A percentile compares a stretch with the other conserved stretches of the same genome.
These are phyloP conservation scores for Spencermartinsiella ligniputridi DNA, from an alignment of 1,139 yeast genomes.

Conservation along the genomic window DNA sequence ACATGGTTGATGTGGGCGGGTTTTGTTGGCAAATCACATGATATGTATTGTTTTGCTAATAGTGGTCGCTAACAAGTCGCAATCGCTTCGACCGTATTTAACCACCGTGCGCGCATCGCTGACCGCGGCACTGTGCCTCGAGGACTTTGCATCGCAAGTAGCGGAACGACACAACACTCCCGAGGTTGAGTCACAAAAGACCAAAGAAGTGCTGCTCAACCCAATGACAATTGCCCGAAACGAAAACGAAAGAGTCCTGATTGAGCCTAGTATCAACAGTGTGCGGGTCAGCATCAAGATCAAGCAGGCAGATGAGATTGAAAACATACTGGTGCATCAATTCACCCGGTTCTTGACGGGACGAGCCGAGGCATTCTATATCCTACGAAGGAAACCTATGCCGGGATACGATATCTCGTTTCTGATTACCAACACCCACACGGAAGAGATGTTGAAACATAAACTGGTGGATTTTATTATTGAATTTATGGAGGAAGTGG, in stretches of 20 bases:
- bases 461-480: slow-evolving; percentile 94
- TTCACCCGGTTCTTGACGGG: slow-evolving; percentile 90
- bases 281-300: slow-evolving; percentile 81
- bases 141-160: slow-evolving; percentile 90
- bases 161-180: slow-evolving; percentile 98
- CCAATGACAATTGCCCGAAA: slow-evolving; percentile 91
- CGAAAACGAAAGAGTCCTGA: slow-evolving; percentile 86
- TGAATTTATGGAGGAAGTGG: slow-evolving; percentile 99
- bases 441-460: slow-evolving; percentile 92
- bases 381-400: slow-evolving; percentile 86
- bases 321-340: slow-evolving; percentile 86
- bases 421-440: slow-evolving; percentile 87
- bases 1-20: too few relatives aligned
- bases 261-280: slow-evolving; percentile 91
- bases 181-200: slow-evolving; percentile 79
- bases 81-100: slow-evolving; percentile 91
- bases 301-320: slow-evolving; percentile 97
- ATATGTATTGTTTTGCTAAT: too few relatives aligned
- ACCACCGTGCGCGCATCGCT: slow-evolving; percentile 91
- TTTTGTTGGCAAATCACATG: too few relatives aligned
- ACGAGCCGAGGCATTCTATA: slow-evolving; percentile 91
- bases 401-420: slow-evolving; percentile 91
- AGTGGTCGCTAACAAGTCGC: slow-evolving; percentile 42
- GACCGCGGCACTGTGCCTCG: slow-evolving; percentile 92
- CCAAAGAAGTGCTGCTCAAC: slow-evolving; percentile 79